Conservation (phyloP, 148 eudicot genomes). For the Spergularia marina region DNA sequence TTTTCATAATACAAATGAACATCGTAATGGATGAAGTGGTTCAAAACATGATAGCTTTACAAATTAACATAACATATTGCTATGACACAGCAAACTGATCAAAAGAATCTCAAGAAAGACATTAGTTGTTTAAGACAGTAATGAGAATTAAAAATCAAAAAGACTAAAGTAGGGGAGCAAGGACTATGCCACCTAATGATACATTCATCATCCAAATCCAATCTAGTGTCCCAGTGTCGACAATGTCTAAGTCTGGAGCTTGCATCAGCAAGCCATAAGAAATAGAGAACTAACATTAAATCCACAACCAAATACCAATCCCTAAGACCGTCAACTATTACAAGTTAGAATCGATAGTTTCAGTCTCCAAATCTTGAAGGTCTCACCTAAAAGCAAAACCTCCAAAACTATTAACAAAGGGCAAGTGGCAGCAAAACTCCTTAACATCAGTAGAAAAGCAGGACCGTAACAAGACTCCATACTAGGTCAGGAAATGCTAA, state of each 20-base stretch:
- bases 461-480: background rate
- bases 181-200: background rate
- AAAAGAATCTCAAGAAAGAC: too few relatives aligned
- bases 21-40: too few relatives aligned
- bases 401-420: background rate
- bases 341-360: background rate
- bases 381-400: background rate
- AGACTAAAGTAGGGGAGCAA: background rate
- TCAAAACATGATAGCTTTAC: too few relatives aligned
- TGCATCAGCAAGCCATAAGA: background rate
- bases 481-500: background rate
- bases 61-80: too few relatives aligned
- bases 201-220: too few relatives aligned
- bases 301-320: background rate
- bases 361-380: background rate
- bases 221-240: background rate
- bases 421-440: background rate
- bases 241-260: background rate
- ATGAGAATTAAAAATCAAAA: too few relatives aligned
- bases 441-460: background rate
- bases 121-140: too few relatives aligned
- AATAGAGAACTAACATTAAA: background rate
- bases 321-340: background rate
- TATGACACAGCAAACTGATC: too few relatives aligned
- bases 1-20: too few relatives aligned